Base-by-base conservation (phyloP, 169 alveolate species). In the Cryptosporidium felis region DNA sequence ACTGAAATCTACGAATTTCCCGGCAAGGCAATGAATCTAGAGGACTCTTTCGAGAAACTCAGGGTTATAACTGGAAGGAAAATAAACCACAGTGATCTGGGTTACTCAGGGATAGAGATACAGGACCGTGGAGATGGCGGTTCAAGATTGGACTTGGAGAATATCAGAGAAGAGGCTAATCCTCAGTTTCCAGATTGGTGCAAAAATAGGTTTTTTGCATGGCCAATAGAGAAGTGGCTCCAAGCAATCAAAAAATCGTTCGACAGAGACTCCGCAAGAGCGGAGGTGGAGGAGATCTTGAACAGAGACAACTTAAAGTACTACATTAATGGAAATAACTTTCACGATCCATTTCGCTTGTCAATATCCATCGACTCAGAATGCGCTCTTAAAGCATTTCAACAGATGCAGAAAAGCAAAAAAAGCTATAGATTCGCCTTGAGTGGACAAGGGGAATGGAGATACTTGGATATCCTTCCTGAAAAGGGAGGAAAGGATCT, bases 281-380 rank as follows among this genome's bases (percentile, higher is more conserved):
- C n/a, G 1, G 63, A 42, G 0, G 46, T 80, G 21, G 21, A 42
- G 47, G 80, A 42, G 26, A 74, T 38, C 9, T 2, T 62, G 41
- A 34, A 63, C 66, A 62, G 16, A 41, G n/a, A n/a, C 41, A 34
- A 60, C 49, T 28, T 45, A 74, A 80, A 67, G 23, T 60, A 66
- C 49, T 65, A 80, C 63, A 60, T 89, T 23, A 81, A 81, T 63
- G 92, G 92, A 26, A 89, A 89, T 45, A 56, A 53, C 12, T 89
- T 80, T 45, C 82, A 89, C 59, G 92, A 89, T 59, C 92, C 92
- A 30, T 66, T 81, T 40, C 90, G 92, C 14, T 32, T 89, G 21
- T 67, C 90, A 5, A 74, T 74, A 4, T 74, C 89, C 65, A 80
- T 80, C 5, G 62, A 53, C 42, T 61, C 88, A 2, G 80, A 59